Percentiles rank a stretch among this genome's conserved stretches.
Conservation (phyloP, 2,329 filamentous ascomycete genomes). For the Elsinoe batatas region DNA sequence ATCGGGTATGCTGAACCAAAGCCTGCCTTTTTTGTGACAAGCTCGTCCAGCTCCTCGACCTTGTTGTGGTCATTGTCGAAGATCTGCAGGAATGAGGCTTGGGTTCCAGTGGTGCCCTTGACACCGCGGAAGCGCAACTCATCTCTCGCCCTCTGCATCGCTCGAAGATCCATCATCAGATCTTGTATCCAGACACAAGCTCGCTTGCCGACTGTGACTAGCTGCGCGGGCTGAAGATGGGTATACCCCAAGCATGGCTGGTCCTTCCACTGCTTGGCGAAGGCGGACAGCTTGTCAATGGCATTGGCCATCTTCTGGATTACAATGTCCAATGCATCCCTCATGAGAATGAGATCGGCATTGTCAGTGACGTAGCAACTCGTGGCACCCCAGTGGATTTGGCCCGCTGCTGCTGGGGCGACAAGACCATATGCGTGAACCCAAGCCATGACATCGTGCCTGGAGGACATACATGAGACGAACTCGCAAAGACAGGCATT, state of each 20-base stretch:
- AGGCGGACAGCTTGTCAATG: conserved; percentile 61
- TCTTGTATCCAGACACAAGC: conserved; percentile 68
- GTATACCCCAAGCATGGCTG: conserved; percentile 68
- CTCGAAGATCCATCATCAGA: conserved; percentile 63
- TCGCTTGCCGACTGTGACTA: conserved; percentile 52
- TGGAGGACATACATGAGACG: conserved; percentile 10
- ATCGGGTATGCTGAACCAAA: conserved; percentile 53
- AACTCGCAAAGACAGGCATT: background rate
- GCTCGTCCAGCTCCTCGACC: conserved; percentile 52
- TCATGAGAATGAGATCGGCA: conserved; percentile 65
- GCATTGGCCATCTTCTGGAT: conserved; percentile 69
- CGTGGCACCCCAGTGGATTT: conserved; percentile 69
- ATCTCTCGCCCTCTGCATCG: conserved; percentile 58
- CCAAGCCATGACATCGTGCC: conserved; percentile 46
- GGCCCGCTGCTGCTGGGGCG: conserved; percentile 67
- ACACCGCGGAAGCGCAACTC: conserved; percentile 67
- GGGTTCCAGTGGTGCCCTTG: conserved; percentile 64
- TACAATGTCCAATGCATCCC: conserved; percentile 65
- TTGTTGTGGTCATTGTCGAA: conserved; percentile 52
- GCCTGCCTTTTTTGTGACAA: conserved; percentile 57
- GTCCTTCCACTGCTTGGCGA: conserved; percentile 64
- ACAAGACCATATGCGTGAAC: conserved; percentile 55
- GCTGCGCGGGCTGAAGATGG: conserved; percentile 55
- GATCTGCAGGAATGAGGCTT: conserved; percentile 66
- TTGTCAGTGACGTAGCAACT: conserved; percentile 62